Conservation (phyloP, 441 rosid species). For the Populus trichocarpa region DNA sequence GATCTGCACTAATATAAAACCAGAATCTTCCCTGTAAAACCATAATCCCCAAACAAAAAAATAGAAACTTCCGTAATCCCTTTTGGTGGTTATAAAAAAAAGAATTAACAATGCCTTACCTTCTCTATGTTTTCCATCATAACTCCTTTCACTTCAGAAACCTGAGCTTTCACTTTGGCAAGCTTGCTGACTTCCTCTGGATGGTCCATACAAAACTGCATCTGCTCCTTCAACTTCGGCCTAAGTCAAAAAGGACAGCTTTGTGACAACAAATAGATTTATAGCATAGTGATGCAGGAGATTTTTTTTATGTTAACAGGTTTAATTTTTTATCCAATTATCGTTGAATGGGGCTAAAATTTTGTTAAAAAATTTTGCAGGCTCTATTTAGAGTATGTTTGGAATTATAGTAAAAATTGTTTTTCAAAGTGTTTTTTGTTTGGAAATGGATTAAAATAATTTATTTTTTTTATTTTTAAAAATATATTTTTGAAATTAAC, state of each 20-base stretch:
- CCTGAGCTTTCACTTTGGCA: constrained; percentile 41
- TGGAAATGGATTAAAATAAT: too few relatives aligned
- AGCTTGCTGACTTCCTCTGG: constrained; percentile 75
- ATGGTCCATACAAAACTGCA: constrained; percentile 76
- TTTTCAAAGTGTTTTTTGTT: too few relatives aligned
- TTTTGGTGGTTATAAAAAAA: not conserved
- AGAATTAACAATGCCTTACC: constrained; percentile 27
- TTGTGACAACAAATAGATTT: constrained; percentile 1
- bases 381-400: not conserved
- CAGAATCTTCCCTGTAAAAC: not conserved
- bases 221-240: constrained; percentile 75
- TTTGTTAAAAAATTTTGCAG: not conserved
- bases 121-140: constrained; percentile 88
- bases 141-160: constrained; percentile 69
- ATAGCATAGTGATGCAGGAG: not conserved
- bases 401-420: too few relatives aligned
- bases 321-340: too few relatives aligned
- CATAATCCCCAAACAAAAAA: not conserved
- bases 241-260: constrained; percentile 24
- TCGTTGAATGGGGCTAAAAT: not conserved
- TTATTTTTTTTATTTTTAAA: too few relatives aligned
- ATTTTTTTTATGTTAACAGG: not conserved
- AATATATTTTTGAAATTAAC: too few relatives aligned
- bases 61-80: not conserved
- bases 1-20: not conserved